Evolutionary conservation across 1,284 basidiomycete species (phyloP).

Genomic region (Megacollybia platyphylla): DNA sequence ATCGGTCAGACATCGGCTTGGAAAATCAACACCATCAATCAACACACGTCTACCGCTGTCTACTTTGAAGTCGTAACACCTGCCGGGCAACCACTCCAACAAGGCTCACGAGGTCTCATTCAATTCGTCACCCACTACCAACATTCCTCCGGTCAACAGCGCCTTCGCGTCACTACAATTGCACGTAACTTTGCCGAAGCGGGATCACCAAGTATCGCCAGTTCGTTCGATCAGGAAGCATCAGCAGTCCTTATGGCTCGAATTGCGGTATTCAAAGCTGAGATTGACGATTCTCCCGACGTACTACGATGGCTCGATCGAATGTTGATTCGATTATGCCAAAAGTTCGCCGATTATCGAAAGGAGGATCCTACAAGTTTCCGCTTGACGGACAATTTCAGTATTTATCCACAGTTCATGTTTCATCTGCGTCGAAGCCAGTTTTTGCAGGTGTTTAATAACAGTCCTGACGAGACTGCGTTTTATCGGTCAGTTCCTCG

Average conservation of each 20-base stretch:
- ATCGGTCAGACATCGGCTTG: slow-evolving; percentile 99
- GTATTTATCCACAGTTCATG: slow-evolving; percentile 99
- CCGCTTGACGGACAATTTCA: slow-evolving; percentile 90
- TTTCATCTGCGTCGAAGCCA: slow-evolving; percentile 97
- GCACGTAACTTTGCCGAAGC: slow-evolving; percentile 97
- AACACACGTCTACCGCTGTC: slow-evolving; percentile 81
- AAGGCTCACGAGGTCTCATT: slow-evolving; percentile 88
- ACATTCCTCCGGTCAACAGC: slow-evolving; percentile 89
- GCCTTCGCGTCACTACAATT: slow-evolving; percentile 92
- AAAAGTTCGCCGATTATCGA: slow-evolving; percentile 98
- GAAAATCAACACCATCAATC: slow-evolving; percentile 90
- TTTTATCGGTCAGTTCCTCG: slow-evolving; percentile 70
- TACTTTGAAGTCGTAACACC: slow-evolving; percentile 99
- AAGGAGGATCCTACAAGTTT: slow-evolving; percentile 97
- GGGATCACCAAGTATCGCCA: slow-evolving; percentile 85
- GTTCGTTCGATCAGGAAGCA: slow-evolving; percentile 96
- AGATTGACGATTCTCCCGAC: slow-evolving; percentile 97
- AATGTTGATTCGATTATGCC: slow-evolving; percentile 97
- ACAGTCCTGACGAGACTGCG: slow-evolving; percentile 98
- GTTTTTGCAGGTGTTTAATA: slow-evolving; percentile 99
- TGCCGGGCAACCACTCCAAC: slow-evolving; percentile 88
- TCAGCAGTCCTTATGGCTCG: slow-evolving; percentile 98
- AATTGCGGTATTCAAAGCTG: slow-evolving; percentile 98
- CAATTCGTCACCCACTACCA: slow-evolving; percentile 99
- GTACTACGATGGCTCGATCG: slow-evolving; percentile 96